Conservation (phyloP, 805 yeast species). For the Wickerhamomyces xylosicus region DNA sequence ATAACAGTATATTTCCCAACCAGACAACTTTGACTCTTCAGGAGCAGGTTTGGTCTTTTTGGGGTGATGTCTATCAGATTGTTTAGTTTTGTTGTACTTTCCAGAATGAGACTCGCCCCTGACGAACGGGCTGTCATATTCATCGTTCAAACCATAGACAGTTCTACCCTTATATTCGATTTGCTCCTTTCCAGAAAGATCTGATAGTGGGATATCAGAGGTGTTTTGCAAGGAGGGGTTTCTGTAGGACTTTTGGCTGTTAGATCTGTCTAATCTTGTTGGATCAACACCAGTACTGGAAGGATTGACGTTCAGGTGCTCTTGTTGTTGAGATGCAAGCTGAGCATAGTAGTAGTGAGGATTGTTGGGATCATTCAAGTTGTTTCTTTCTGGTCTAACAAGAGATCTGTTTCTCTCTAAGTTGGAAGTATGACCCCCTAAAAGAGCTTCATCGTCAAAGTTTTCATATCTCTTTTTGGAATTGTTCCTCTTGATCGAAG, state of each 20-base stretch:
- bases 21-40: conserved; percentile 16
- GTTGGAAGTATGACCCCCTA: conserved; percentile 15
- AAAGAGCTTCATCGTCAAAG: conserved; percentile 25
- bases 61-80: conserved; percentile 1
- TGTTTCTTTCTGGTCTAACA: conserved; percentile 77
- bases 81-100: background rate
- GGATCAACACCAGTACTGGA: conserved; percentile 69
- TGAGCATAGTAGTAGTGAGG: conserved; percentile 75
- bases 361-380: conserved; percentile 50
- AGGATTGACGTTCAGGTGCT: conserved; percentile 54
- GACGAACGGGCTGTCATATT: conserved; percentile 23
- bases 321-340: conserved; percentile 55
- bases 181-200: conserved; percentile 6
- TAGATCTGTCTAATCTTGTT: conserved; percentile 12
- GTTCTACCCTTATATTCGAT: conserved; percentile 31
- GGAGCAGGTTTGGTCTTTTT: background rate
- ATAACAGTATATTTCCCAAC: conserved; percentile 82
- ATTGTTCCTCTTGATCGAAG: conserved; percentile 15
- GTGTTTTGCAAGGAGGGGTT: background rate
- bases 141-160: conserved; percentile 54
- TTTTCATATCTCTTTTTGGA: conserved; percentile 14
- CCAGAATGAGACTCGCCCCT: conserved; percentile 4
- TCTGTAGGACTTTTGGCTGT: conserved; percentile 8
- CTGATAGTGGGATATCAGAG: conserved; percentile 14
- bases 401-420: conserved; percentile 49